Evolutionary conservation across 331 rosid genomes (phyloP), one percentile per base, ranked within the genome.

Genomic region (Spiraea crenata): DNA sequence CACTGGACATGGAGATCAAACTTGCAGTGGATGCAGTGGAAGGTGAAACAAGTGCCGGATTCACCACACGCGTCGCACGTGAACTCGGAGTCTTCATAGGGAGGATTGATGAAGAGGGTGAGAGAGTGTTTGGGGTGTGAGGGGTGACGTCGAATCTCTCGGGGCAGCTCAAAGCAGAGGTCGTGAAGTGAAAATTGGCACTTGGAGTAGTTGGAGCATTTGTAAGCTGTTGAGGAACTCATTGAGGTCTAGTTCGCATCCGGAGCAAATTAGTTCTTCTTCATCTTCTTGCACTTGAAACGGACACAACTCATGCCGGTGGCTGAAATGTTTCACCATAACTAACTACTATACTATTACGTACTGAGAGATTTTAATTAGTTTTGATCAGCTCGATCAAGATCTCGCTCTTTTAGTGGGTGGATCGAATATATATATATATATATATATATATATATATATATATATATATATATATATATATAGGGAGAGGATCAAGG

Each of bases 61-160:
- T 71, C 79, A 35, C 40, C 56, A 25, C 81, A 76, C 5, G 67
- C 86, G 13, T 63, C 38, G 25, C 86, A 82, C 2, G 45, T 48
- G 77, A 79, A 82, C 52, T 51, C 70, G 5, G 74, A 59, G 15
- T 34, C 47, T 35, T 7, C 48, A 13, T 50, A 76, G 3, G 81
- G 81, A 58, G 81, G 79, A 25, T 25, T 25, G 10, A 64, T 39
- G 72, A 69, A 67, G 76, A 65, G 47, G 17, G 52, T 13, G 19
- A 79, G 79, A n/a, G 79, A 76, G 79, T 82, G 83, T 3, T 75
- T 70, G 17, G 83, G 70, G 70, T 79, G 86, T 5, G 86, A 79
- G 34, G 17, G 15, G 77, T 79, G 31, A 25, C 31, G 86, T 42
- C 60, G 76, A 39, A 79, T 82, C 69, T 82, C 52, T 49, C 54